phyloP scores from a whole-genome alignment of 306 rosid species.

The Trifolium dubium region DNA sequence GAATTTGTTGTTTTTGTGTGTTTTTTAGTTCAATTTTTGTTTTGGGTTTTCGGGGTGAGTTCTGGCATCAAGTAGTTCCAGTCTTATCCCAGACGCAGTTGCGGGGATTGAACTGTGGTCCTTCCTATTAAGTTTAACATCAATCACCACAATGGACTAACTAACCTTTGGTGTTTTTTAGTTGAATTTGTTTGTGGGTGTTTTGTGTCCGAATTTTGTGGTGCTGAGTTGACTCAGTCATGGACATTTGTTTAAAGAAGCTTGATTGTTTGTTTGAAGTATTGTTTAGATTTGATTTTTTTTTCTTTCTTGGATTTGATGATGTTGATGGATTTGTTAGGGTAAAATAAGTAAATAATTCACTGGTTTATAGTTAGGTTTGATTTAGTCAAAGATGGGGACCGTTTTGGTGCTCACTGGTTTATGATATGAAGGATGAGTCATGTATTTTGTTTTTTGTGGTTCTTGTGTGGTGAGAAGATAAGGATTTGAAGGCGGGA shows the following conservation, averaged over 20 bases:
- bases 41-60: not conserved
- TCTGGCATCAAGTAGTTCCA: no score
- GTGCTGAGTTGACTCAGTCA: slow-evolving; percentile 21
- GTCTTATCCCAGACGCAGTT: no score
- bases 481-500: slow-evolving; percentile 19
- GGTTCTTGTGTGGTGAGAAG: slow-evolving; percentile 16
- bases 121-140: no score
- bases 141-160: no score
- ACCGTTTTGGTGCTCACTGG: not conserved
- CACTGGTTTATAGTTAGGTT: slow-evolving; percentile 6
- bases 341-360: slow-evolving; percentile 25
- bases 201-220: slow-evolving; percentile 7
- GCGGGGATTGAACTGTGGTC: no score
- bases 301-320: slow-evolving; percentile 15
- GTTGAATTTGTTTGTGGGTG: slow-evolving; percentile 10
- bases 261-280: not conserved
- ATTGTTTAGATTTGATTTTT: not conserved
- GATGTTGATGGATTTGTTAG: slow-evolving; percentile 33
- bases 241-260: slow-evolving; percentile 13
- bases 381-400: slow-evolving; percentile 27
- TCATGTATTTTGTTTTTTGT: not conserved
- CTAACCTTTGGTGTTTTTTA: not conserved
- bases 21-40: not conserved
- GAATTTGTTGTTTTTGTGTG: not conserved
- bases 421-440: slow-evolving; percentile 1